Base-by-base conservation (phyloP, 2,329 filamentous ascomycete species). In the Cordyceps militaris region DNA sequence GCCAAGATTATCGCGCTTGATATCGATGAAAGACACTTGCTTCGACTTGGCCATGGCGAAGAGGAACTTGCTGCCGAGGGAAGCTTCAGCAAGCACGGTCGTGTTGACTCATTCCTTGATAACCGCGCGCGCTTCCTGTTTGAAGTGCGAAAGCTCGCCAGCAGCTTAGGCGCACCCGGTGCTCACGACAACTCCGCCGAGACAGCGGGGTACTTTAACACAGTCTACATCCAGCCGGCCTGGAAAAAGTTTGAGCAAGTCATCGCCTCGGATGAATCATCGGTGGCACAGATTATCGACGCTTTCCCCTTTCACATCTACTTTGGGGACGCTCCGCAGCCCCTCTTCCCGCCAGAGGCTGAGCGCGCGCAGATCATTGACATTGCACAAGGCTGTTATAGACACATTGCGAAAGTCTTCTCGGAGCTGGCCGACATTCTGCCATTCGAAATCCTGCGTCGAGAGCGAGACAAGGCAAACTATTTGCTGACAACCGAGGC, bases 171-270 rank as follows among this genome's bases (percentile, higher is more conserved):
- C 21, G 94, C 91, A 2, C 88, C 92, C 43, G 94, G 94, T 58
- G 92, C 92, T n/a, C 94, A 99, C 70, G 91, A 92, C 23, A 95
- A 88, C 72, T 96, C 93, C 28, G 95, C 94, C 56, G 94, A 99
- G 77, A 99, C 93, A 2, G 94, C 94, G 36, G 91, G 91, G 28
- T 97, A 99, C 73, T 99, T 99, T 77, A 90, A 96, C 70, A 85
- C 86, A 47, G 92, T 97, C 61, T 97, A 96, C 68, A 80, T 99
- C 43, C 81, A 88, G 70, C 93, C 94, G 32, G 83, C 87, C 13
- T 99, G 94, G 94, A 83, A 83, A 52, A 90, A 87, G 67, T 99
- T 95, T 70, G 85, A 90, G 56, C 74, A 71, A 42, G 40, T 78
- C 49, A 75, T 82, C 24, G 80, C 81, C 43, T 76, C 79, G 2